phyloP scores from a whole-genome alignment of 2,329 filamentous ascomycete species.

The Phymatotrichopsis omnivora region DNA sequence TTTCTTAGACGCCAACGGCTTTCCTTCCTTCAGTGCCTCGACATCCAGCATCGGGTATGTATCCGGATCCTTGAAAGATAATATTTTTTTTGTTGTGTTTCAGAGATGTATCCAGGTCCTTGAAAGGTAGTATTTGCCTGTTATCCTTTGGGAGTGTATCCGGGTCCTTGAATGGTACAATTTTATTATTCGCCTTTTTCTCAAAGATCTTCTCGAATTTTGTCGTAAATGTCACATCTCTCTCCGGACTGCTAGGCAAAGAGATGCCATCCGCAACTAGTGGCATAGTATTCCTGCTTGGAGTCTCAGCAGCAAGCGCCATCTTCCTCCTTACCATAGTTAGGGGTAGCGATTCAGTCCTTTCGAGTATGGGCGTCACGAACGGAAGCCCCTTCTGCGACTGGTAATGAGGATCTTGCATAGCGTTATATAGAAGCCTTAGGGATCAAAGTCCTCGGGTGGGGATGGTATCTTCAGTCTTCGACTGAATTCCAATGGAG shows the following conservation, averaged over 20 bases:
- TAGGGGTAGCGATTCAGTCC: constrained; percentile 58
- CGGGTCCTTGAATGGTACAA: too few relatives aligned
- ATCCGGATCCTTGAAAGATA: too few relatives aligned
- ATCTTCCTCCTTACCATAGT: constrained; percentile 32
- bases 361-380: constrained; percentile 97
- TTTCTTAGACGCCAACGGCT: constrained; percentile 24
- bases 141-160: too few relatives aligned
- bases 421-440: constrained; percentile 63
- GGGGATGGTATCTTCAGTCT: constrained; percentile 67
- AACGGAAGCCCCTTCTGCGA: constrained; percentile 76
- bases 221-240: too few relatives aligned
- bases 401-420: constrained; percentile 50
- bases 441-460: constrained; percentile 80
- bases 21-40: constrained; percentile 24
- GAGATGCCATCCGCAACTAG: constrained; percentile 15
- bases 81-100: too few relatives aligned
- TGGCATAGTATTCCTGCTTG: constrained; percentile 28
- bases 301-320: constrained; percentile 29
- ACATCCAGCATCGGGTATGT: too few relatives aligned
- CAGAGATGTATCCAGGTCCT: too few relatives aligned
- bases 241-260: constrained; percentile 15
- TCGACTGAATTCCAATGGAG: constrained; percentile 40
- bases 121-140: too few relatives aligned
- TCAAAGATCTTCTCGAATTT: constrained; percentile 13
- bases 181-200: too few relatives aligned